Conservation (phyloP, 805 yeast genomes). For the Clavispora fructus region DNA sequence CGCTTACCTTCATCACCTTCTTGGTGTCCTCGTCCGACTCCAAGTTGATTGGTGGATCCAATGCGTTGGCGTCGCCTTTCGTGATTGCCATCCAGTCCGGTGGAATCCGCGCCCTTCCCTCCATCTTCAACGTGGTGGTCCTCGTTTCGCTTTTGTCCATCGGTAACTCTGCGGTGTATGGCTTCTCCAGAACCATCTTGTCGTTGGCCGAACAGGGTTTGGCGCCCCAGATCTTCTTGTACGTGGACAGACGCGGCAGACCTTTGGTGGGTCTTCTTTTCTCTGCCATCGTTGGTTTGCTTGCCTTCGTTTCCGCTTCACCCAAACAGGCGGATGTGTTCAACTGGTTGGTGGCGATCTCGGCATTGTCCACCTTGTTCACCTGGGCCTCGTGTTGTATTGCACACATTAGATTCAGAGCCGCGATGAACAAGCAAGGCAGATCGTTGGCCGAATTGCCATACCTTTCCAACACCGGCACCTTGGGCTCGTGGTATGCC, state of each 20-base stretch:
- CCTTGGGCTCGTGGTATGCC: constrained; percentile 22
- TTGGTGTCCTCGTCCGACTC: constrained; percentile 30
- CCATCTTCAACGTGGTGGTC: constrained; percentile 39
- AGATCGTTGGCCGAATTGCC: constrained; percentile 46
- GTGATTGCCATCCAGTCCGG: constrained; percentile 39
- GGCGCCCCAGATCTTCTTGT: constrained; percentile 30
- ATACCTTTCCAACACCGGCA: constrained; percentile 46
- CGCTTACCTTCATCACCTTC: constrained; percentile 36
- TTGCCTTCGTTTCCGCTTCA: constrained; percentile 38
- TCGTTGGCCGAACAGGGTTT: constrained; percentile 37
- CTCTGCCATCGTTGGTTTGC: constrained; percentile 30
- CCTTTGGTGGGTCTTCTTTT: constrained; percentile 34
- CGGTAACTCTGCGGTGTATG: constrained; percentile 41
- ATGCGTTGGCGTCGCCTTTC: constrained; percentile 37
- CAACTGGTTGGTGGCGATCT: constrained; percentile 37
- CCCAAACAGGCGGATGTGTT: constrained; percentile 33
- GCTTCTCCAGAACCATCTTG: constrained; percentile 37
- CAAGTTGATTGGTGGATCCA: constrained; percentile 21
- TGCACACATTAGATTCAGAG: constrained; percentile 38
- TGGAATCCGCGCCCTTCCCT: constrained; percentile 37
- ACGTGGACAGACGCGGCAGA: constrained; percentile 37
- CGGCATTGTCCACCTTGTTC: constrained; percentile 38
- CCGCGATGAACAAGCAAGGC: constrained; percentile 36
- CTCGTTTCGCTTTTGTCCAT: constrained; percentile 37
- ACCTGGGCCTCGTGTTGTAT: constrained; percentile 39